Evolutionary conservation across 148 eudicot genomes (phyloP).

Genomic region (Fallopia convolvulus): DNA sequence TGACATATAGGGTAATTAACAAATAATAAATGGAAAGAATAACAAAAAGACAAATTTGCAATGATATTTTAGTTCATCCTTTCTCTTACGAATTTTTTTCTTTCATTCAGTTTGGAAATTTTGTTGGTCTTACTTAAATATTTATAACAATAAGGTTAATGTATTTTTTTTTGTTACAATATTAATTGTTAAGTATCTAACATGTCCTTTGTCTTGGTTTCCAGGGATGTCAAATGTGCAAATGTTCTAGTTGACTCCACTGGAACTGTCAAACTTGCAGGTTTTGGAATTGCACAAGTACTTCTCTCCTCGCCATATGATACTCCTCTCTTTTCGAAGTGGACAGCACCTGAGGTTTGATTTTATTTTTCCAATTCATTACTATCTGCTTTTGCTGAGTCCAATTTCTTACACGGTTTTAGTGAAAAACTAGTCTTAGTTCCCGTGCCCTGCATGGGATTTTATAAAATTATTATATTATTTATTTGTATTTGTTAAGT

Average conservation of each 20-base stretch:
- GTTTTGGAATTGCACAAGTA: slow-evolving; percentile 95
- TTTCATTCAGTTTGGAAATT: background rate
- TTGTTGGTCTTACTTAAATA: no score
- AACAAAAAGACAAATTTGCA: no score
- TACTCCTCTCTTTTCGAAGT: slow-evolving; percentile 19
- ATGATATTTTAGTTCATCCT: background rate
- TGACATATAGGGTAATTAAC: no score
- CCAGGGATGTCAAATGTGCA: slow-evolving; percentile 88
- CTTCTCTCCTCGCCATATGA: slow-evolving; percentile 5
- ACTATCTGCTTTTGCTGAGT: background rate
- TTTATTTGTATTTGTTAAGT: no score
- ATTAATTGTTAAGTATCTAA: background rate
- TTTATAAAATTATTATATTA: no score
- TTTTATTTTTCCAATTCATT: background rate
- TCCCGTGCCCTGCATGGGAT: no score
- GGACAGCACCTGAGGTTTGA: slow-evolving; percentile 99
- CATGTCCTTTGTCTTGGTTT: background rate
- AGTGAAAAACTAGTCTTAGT: no score
- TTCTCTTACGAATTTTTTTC: no score
- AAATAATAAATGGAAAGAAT: no score
- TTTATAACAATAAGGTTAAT: no score
- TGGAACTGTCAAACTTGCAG: slow-evolving; percentile 82
- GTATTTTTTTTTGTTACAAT: no score
- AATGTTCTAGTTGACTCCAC: slow-evolving; percentile 66
- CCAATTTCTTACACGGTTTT: no score